Percentiles rank a stretch among this genome's conserved stretches.
Evolutionary conservation across 2,329 filamentous ascomycete genomes (phyloP).

Genomic region (Knoxdaviesia capensis): DNA sequence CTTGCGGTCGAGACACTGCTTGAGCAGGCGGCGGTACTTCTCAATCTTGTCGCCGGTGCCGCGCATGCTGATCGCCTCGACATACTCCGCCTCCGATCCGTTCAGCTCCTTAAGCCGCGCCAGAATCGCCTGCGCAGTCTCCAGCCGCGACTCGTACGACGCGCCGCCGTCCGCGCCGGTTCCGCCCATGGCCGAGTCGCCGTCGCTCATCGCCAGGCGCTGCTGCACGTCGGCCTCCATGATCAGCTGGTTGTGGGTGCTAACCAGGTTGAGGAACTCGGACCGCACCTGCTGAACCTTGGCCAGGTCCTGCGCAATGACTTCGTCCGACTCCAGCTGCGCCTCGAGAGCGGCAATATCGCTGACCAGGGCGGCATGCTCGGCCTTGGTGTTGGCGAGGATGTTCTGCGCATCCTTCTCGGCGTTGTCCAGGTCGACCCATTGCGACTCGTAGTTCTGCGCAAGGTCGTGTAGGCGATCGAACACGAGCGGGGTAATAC

Average conservation of each 20-base stretch:
- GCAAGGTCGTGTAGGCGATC: slow-evolving; percentile 56
- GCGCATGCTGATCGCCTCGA: slow-evolving; percentile 45
- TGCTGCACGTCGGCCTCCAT: slow-evolving; percentile 23
- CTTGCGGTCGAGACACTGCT: slow-evolving; percentile 44
- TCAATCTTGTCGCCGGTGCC: slow-evolving; percentile 55
- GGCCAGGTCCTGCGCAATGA: slow-evolving; percentile 25
- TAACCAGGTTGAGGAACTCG: slow-evolving; percentile 26
- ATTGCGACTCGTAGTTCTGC: slow-evolving; percentile 52
- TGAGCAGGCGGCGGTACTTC: slow-evolving; percentile 50
- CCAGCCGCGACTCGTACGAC: slow-evolving; percentile 32
- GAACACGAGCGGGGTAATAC: slow-evolving; percentile 47
- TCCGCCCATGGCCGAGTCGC: slow-evolving; percentile 13
- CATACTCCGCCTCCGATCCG: slow-evolving; percentile 44
- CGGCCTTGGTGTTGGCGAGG: slow-evolving; percentile 45
- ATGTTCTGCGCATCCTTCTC: slow-evolving; percentile 48
- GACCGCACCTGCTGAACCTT: slow-evolving; percentile 30
- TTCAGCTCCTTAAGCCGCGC: slow-evolving; percentile 38
- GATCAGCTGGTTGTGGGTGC: slow-evolving; percentile 30
- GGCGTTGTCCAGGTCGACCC: slow-evolving; percentile 50
- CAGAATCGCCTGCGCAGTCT: slow-evolving; percentile 36
- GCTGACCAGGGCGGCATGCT: slow-evolving; percentile 39
- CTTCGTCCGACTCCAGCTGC: slow-evolving; percentile 33
- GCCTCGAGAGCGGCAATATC: slow-evolving; percentile 37
- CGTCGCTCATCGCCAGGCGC: slow-evolving; percentile 28
- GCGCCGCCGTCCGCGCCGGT: slow-evolving; percentile 10